A percentile compares a stretch with the other conserved stretches of the same genome.
These are phyloP conservation scores for Xerocomus nothofagi DNA, from an alignment of 1,284 basidiomycete genomes.

Conservation along the genomic window DNA sequence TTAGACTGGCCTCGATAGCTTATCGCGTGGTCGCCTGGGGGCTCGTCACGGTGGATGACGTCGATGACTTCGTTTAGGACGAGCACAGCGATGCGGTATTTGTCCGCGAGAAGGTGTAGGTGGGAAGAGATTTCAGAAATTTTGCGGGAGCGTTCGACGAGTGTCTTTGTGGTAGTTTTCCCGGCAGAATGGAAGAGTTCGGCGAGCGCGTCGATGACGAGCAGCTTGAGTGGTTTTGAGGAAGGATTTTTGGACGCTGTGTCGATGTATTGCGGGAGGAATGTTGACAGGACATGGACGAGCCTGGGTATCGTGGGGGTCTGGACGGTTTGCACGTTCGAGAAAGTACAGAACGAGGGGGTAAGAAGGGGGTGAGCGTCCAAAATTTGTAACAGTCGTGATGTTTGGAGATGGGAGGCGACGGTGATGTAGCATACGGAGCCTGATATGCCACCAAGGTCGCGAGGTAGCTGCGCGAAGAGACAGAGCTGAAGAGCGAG, in stretches of 20 bases:
- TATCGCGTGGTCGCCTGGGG: slow-evolving; percentile 21
- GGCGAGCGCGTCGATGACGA: slow-evolving; percentile 81
- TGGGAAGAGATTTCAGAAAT: slow-evolving; percentile 65
- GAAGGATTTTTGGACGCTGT: slow-evolving; percentile 29
- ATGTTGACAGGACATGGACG: slow-evolving; percentile 62
- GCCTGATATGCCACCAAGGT: slow-evolving; percentile 53
- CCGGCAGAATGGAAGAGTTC: slow-evolving; percentile 71
- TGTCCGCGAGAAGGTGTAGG: slow-evolving; percentile 68
- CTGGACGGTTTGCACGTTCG: slow-evolving; percentile 67
- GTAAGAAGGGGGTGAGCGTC: slow-evolving; percentile 50
- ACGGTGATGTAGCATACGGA: slow-evolving; percentile 76
- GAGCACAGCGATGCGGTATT: slow-evolving; percentile 68
- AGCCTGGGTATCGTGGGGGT: slow-evolving; percentile 64
- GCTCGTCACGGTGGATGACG: slow-evolving; percentile 49
- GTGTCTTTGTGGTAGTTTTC: slow-evolving; percentile 55
- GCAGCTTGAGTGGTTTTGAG: slow-evolving; percentile 60
- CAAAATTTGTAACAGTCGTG: slow-evolving; percentile 59
- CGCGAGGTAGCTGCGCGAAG: slow-evolving; percentile 65
- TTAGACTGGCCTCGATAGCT: slow-evolving; percentile 72
- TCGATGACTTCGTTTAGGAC: slow-evolving; percentile 89
- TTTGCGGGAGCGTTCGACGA: slow-evolving; percentile 68
- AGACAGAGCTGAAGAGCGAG: slow-evolving; percentile 78
- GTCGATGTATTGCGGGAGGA: slow-evolving; percentile 60
- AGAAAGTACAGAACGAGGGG: slow-evolving; percentile 49
- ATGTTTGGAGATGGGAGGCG: slow-evolving; percentile 69